Conservation (phyloP, 2,329 filamentous ascomycete species). For the Xylaria hypoxylon region DNA sequence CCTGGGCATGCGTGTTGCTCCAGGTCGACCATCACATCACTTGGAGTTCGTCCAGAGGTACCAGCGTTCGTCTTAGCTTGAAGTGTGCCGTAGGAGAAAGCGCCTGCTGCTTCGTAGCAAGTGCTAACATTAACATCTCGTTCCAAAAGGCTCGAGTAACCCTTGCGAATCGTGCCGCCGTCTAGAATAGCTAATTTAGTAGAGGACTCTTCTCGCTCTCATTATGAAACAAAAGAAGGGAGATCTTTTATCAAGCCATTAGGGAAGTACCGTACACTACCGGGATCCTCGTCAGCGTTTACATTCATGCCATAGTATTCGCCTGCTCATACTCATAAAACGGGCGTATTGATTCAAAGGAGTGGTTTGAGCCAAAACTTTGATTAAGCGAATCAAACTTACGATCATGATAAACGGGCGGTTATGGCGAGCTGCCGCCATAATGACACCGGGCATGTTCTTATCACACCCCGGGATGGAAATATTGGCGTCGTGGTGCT, state of each 20-base stretch:
- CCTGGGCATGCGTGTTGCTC: slow-evolving; percentile 82
- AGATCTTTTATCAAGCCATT: no score
- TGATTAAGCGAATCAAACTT: slow-evolving; percentile 26
- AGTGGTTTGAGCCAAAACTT: no score
- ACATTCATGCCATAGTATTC: not conserved
- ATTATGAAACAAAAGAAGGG: no score
- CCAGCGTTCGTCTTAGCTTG: slow-evolving; percentile 74
- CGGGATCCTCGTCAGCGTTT: not conserved
- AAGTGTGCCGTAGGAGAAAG: slow-evolving; percentile 81
- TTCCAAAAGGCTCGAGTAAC: slow-evolving; percentile 80
- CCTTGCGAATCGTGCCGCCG: slow-evolving; percentile 88
- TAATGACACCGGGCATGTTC: slow-evolving; percentile 95
- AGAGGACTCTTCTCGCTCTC: no score
- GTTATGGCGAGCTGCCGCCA: slow-evolving; percentile 92
- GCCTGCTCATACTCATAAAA: not conserved
- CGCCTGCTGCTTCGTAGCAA: slow-evolving; percentile 89
- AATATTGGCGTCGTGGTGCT: slow-evolving; percentile 93
- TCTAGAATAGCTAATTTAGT: slow-evolving; percentile 52
- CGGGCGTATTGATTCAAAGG: not conserved
- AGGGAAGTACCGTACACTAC: slow-evolving; percentile 53
- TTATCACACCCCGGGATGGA: slow-evolving; percentile 95
- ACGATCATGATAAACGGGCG: slow-evolving; percentile 89
- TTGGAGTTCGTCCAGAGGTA: slow-evolving; percentile 73
- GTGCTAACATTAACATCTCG: slow-evolving; percentile 88
- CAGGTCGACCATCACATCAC: slow-evolving; percentile 86